phyloP scores from a whole-genome alignment of 1,284 basidiomycete genomes.

The Mycena sp. region DNA sequence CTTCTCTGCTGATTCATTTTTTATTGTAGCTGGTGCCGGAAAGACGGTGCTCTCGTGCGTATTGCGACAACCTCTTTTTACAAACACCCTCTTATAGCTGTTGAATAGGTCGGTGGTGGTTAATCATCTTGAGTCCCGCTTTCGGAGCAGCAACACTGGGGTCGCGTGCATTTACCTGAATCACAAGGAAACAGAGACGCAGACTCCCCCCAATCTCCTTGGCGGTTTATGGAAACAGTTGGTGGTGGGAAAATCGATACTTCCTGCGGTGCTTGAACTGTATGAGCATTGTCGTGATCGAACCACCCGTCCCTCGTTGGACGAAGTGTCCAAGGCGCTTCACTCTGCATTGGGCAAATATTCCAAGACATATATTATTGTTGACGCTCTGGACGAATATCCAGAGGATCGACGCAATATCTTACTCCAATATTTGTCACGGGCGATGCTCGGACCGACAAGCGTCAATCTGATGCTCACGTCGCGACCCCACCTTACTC shows the following conservation, averaged over 20 bases:
- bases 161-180: slow-evolving; percentile 12
- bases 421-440: background rate
- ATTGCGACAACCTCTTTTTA: background rate
- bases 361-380: slow-evolving; percentile 1
- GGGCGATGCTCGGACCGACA: background rate
- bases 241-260: background rate
- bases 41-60: slow-evolving; percentile 8
- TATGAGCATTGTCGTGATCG: background rate
- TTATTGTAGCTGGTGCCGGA: background rate
- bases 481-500: background rate
- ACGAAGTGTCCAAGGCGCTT: background rate
- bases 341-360: background rate
- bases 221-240: background rate
- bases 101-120: slow-evolving; percentile 1
- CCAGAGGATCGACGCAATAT: slow-evolving; percentile 2
- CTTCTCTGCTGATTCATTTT: background rate
- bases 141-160: background rate
- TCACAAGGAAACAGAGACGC: slow-evolving; percentile 4
- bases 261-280: background rate
- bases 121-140: background rate
- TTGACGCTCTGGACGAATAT: slow-evolving; percentile 13
- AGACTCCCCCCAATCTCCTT: slow-evolving; percentile 3
- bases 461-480: no score
- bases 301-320: background rate
- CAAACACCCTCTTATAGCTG: background rate